phyloP scores from a whole-genome alignment of 257 asterid species.

The Nicotiana obtusifolia region DNA sequence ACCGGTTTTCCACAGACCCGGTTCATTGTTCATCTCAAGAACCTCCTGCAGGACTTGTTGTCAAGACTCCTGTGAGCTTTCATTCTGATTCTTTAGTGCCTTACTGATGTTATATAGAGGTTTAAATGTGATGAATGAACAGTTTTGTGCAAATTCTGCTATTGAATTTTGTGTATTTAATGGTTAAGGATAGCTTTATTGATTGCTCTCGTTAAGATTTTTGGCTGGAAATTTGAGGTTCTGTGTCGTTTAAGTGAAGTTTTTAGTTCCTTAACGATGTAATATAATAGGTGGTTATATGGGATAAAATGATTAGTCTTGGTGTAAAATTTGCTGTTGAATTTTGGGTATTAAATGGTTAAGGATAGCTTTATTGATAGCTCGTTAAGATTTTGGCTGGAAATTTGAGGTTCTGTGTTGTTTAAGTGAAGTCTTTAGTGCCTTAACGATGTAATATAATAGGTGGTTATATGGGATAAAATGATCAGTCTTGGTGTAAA shows the following conservation, averaged over 20 bases:
- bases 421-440: constrained; percentile 13
- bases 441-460: too few relatives aligned
- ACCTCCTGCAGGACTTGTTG: constrained; percentile 45
- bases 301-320: not conserved
- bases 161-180: constrained; percentile 8
- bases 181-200: not conserved
- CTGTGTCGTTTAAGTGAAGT: constrained; percentile 18
- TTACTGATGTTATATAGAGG: constrained; percentile 5
- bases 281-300: too few relatives aligned
- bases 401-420: constrained; percentile 9
- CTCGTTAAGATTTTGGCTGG: not conserved
- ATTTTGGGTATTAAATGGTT: constrained; percentile 1
- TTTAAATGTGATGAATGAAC: constrained; percentile 4
- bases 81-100: not conserved
- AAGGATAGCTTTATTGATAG: not conserved
- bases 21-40: constrained; percentile 33
- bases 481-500: not conserved
- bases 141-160: constrained; percentile 2
- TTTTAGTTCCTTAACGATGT: not conserved
- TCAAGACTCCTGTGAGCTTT: constrained; percentile 61
- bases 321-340: constrained; percentile 1
- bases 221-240: constrained; percentile 4
- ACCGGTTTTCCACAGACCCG: constrained; percentile 50
- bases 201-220: not conserved
- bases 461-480: too few relatives aligned